Percentiles rank a stretch among this genome's conserved stretches.
phyloP scores from a whole-genome alignment of 2,329 filamentous ascomycete species.

The Aspergillus amoenus region DNA sequence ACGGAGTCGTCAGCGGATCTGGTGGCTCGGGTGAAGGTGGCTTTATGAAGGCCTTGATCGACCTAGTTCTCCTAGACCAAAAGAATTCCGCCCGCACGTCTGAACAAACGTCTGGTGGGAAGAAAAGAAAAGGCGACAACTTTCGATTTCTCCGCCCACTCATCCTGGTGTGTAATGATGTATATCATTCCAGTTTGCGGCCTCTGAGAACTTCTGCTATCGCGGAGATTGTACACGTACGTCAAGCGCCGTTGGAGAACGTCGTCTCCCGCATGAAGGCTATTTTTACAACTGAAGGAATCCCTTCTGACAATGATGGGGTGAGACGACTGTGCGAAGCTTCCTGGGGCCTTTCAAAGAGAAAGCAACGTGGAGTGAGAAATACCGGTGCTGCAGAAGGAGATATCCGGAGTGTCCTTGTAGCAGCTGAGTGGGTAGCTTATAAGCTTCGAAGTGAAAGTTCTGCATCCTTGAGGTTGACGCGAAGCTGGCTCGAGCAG shows the following conservation, averaged over 20 bases:
- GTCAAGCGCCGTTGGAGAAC: slow-evolving; percentile 82
- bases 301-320: slow-evolving; percentile 84
- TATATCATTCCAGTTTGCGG: slow-evolving; percentile 86
- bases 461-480: slow-evolving; percentile 46
- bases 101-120: slow-evolving; percentile 26
- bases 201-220: slow-evolving; percentile 80
- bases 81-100: slow-evolving; percentile 61
- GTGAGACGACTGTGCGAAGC: slow-evolving; percentile 70
- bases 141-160: slow-evolving; percentile 86
- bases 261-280: slow-evolving; percentile 77
- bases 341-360: slow-evolving; percentile 62
- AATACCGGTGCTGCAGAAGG: slow-evolving; percentile 47
- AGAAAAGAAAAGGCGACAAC: slow-evolving; percentile 72
- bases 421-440: slow-evolving; percentile 66
- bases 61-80: slow-evolving; percentile 82
- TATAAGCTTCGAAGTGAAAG: slow-evolving; percentile 54
- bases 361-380: slow-evolving; percentile 52
- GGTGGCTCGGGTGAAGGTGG: slow-evolving; percentile 81
- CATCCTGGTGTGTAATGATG: slow-evolving; percentile 94
- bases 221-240: slow-evolving; percentile 88
- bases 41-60: slow-evolving; percentile 92
- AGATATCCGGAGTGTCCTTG: slow-evolving; percentile 64
- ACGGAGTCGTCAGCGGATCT: slow-evolving; percentile 83
- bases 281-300: slow-evolving; percentile 86
- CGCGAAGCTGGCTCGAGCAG: slow-evolving; percentile 60